phyloP scores from a whole-genome alignment of 345 rosid species.

The Cardamine chenopodiifolia region DNA sequence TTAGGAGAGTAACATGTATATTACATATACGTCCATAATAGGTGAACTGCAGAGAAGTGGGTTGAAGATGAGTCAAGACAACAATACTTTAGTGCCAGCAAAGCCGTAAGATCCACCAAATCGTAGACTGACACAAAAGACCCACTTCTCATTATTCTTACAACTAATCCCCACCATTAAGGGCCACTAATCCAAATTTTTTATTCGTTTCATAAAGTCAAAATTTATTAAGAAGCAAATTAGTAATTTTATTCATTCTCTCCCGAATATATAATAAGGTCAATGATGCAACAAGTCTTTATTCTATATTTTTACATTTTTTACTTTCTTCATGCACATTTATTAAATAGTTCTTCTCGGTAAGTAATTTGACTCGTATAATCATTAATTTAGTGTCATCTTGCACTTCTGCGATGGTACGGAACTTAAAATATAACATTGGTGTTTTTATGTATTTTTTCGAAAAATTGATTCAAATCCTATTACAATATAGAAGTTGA shows the following conservation, averaged over 20 bases:
- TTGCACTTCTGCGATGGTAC: neutral
- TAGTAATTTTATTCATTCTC: slow-evolving; percentile 26
- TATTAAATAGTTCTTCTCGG: neutral
- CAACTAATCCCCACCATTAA: slow-evolving; percentile 47
- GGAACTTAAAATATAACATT: neutral
- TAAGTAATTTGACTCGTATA: slow-evolving; percentile 18
- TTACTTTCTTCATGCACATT: slow-evolving; percentile 14
- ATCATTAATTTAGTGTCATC: neutral
- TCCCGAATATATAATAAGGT: slow-evolving; percentile 21
- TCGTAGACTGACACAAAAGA: slow-evolving; percentile 39
- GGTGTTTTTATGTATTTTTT: neutral
- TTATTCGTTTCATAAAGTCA: slow-evolving; percentile 29
- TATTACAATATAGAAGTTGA: slow-evolving; percentile 5
- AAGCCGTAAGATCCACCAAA: slow-evolving; percentile 42
- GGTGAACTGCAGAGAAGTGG: slow-evolving; percentile 41
- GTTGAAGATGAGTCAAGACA: slow-evolving; percentile 45
- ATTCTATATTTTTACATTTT: neutral
- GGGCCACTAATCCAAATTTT: slow-evolving; percentile 36
- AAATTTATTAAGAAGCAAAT: slow-evolving; percentile 27
- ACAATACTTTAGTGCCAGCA: slow-evolving; percentile 45
- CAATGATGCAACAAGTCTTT: slow-evolving; percentile 37
- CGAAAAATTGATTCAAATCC: slow-evolving; percentile 1
- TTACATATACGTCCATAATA: slow-evolving; percentile 39
- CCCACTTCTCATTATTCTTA: slow-evolving; percentile 42
- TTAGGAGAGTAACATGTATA: slow-evolving; percentile 40